Evolutionary conservation across 441 rosid genomes (phyloP).

Genomic region (Breynia disticha): DNA sequence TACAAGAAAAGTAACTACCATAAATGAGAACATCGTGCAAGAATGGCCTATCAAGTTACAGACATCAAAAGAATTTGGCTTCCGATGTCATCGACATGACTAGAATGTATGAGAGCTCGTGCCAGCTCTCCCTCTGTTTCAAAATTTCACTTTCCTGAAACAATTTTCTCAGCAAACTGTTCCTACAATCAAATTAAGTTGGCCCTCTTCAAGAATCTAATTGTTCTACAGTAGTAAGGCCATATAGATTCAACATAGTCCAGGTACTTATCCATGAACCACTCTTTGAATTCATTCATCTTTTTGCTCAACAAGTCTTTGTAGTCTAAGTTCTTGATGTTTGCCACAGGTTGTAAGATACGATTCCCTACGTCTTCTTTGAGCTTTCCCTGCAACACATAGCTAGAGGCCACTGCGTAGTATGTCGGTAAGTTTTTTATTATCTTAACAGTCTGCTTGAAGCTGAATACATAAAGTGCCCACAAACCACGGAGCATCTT

Average conservation of each 20-base stretch:
- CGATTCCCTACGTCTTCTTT: constrained; percentile 38
- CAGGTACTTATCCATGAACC: constrained; percentile 62
- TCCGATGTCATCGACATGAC: constrained; percentile 9
- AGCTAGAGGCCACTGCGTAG: constrained; percentile 39
- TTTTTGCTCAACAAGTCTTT: constrained; percentile 45
- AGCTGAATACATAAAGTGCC: constrained; percentile 67
- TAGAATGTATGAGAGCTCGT: constrained; percentile 11
- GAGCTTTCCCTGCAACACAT: constrained; percentile 54
- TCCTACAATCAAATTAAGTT: constrained; percentile 42
- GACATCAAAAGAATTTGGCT: constrained; percentile 12
- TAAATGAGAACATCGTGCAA: constrained; percentile 13
- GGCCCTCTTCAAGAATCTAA: constrained; percentile 89
- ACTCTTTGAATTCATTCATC: constrained; percentile 49
- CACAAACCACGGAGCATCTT: constrained; percentile 62
- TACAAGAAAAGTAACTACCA: constrained; percentile 7
- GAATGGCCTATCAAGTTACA: constrained; percentile 22
- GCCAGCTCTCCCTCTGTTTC: constrained; percentile 18
- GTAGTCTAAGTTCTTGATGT: constrained; percentile 55
- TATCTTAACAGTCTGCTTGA: constrained; percentile 49
- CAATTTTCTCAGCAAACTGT: constrained; percentile 10
- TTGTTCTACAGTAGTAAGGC: constrained; percentile 88
- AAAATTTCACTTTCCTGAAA: constrained; percentile 18
- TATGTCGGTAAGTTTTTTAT: constrained; percentile 51
- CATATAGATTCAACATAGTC: constrained; percentile 84
- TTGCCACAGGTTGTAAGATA: constrained; percentile 46